Evolutionary conservation across 208 protist genomes (phyloP).

Genomic region (Leishmania aethiopica): DNA sequence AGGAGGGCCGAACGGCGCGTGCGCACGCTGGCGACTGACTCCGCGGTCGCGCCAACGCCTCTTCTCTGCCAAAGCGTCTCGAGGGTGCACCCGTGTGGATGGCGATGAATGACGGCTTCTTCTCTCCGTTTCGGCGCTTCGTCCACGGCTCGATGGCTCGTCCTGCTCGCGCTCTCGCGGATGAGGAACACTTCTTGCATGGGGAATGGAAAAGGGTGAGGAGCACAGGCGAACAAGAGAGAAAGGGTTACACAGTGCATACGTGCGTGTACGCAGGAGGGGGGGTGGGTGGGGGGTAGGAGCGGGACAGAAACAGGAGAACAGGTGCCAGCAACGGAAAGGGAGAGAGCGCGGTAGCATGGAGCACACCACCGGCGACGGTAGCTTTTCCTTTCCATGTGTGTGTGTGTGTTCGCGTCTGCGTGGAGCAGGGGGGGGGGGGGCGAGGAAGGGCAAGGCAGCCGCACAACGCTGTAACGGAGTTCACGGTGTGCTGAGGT

Average conservation of each 20-base stretch:
- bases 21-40: not conserved
- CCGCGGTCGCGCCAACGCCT: not conserved
- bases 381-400: not conserved
- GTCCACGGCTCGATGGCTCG: not conserved
- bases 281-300: not conserved
- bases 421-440: no score
- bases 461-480: not conserved
- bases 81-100: not conserved
- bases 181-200: no score
- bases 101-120: not conserved
- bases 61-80: not conserved
- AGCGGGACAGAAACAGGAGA: slow-evolving; percentile 3
- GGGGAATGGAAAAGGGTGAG: not conserved
- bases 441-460: not conserved
- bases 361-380: not conserved
- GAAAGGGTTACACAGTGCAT: no score
- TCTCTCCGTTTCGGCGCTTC: no score
- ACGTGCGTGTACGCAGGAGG: not conserved
- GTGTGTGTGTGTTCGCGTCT: not conserved
- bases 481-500: not conserved
- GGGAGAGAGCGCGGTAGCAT: not conserved
- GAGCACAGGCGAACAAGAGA: not conserved
- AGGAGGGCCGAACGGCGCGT: not conserved
- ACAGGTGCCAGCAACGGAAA: not conserved
- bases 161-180: not conserved